A percentile compares a stretch with the other conserved stretches of the same genome.
Evolutionary conservation across 2,329 filamentous ascomycete species (phyloP).

Genomic region (Zymoseptoria tritici): DNA sequence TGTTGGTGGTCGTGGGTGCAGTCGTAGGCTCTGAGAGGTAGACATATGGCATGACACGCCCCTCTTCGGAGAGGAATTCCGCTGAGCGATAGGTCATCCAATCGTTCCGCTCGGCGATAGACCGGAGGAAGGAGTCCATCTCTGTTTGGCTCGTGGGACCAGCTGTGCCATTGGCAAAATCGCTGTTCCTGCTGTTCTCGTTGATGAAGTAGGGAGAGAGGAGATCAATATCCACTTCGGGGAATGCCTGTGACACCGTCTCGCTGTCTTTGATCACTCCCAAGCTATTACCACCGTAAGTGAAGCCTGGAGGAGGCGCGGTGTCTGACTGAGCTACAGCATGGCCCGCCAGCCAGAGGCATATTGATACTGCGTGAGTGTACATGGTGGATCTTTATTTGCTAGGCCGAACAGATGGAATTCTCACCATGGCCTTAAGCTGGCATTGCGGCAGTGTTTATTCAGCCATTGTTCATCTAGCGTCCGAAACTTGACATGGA

Average conservation of each 20-base stretch:
- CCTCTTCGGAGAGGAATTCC: conserved; percentile 14
- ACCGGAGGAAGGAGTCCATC: conserved; percentile 14
- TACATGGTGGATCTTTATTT: not conserved
- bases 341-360: not conserved
- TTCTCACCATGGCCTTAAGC: not conserved
- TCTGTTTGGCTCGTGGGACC: conserved; percentile 17
- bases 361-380: not conserved
- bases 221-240: conserved; percentile 16
- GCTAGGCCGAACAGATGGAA: too few species aligned
- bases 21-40: conserved; percentile 4
- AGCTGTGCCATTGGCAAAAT: conserved; percentile 16
- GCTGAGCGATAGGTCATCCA: conserved; percentile 12
- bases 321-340: not conserved
- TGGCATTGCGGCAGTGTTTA: not conserved
- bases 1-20: not conserved
- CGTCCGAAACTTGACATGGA: not conserved
- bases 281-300: not conserved
- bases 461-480: not conserved
- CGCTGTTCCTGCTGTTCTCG: conserved; percentile 10
- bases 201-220: conserved; percentile 16
- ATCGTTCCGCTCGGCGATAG: conserved; percentile 13
- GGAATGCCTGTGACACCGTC: conserved; percentile 8
- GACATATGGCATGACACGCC: conserved; percentile 11
- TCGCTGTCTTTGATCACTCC: conserved; percentile 6
- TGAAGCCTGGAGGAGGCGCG: not conserved